Evolutionary conservation across 176 grass and related monocot species (phyloP).

Genomic region (Paspalum notatum): DNA sequence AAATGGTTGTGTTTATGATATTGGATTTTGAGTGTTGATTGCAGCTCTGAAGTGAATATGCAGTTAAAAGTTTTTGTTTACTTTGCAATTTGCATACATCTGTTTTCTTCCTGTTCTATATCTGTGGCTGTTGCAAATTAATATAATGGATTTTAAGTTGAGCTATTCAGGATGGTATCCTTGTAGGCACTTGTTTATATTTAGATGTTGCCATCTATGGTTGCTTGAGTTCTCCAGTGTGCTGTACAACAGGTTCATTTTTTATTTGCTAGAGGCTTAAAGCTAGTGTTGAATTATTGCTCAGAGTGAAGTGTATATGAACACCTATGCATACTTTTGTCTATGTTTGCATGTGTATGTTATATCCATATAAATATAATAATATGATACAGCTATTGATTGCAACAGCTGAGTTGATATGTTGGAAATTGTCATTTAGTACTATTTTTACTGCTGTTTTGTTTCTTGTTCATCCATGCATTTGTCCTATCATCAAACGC

Average conservation of each 20-base stretch:
- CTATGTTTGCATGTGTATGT: neutral
- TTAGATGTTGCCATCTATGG: neutral
- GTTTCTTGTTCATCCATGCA: neutral
- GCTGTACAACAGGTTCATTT: neutral
- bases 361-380: neutral
- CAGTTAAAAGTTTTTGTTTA: neutral
- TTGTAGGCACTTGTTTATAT: neutral
- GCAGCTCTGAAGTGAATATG: neutral
- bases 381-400: no score
- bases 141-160: neutral
- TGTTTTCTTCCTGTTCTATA: neutral
- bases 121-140: neutral
- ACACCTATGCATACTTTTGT: neutral
- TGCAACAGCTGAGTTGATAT: neutral
- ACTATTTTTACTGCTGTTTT: neutral
- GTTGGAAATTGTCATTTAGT: neutral
- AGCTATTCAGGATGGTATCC: neutral
- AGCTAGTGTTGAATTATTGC: neutral
- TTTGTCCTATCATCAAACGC: neutral
- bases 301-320: neutral
- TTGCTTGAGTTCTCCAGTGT: neutral
- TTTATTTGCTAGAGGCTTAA: no score
- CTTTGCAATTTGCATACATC: neutral
- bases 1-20: neutral
- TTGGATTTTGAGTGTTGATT: neutral